Base-by-base conservation (phyloP, 768 basidiomycete genomes). In the Guyanaporus albipodus region DNA sequence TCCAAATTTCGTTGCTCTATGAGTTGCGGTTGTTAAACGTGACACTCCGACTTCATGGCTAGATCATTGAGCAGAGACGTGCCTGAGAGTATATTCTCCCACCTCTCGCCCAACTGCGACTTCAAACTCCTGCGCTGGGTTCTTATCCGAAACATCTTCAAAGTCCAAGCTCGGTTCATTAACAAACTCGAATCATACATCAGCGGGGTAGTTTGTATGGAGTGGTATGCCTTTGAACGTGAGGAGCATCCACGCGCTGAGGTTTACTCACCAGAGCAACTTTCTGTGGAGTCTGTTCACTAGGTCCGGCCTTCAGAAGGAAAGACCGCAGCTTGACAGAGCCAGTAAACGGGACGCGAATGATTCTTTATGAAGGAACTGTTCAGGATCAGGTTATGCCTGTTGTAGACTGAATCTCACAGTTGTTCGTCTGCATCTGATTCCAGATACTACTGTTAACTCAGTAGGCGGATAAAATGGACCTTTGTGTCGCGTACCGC, bases 341-440 rank as follows among this genome's bases (percentile, higher is more conserved):
- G 8, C 87, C 85, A 0, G 85, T 91, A 66, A 96, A 95, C 1
- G 93, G 92, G 22, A 96, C 64, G 39, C 85, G 86, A 42, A 92
- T 67, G 54, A 91, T 90, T 57, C 89, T 91, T 54, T 28, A 42
- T n/a, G 22, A 38, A 32, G 46, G 31, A 18, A 18, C 22, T 36
- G 28, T 46, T 58, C 42, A 56, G 43, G 41, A 37, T 10, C 19
- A 4, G 32, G 42, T 29, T 29, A 29, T 10, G 3, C n/a, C n/a
- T n/a, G n/a, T n/a, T n/a, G 37, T 24, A 26, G 24, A 10, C 29
- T 21, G 23, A 23, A 38, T 50, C 74, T 57, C 65, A 90, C 89
- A 96, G 66, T 65, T 91, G 87, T 60, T 94, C 92, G 66, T 95
- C 93, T 27, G 87, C 86, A 53, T 96, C 93, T 15, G 90, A 92